Conservation (phyloP, 78 protist species). For the Dictyostelium firmibasis region DNA sequence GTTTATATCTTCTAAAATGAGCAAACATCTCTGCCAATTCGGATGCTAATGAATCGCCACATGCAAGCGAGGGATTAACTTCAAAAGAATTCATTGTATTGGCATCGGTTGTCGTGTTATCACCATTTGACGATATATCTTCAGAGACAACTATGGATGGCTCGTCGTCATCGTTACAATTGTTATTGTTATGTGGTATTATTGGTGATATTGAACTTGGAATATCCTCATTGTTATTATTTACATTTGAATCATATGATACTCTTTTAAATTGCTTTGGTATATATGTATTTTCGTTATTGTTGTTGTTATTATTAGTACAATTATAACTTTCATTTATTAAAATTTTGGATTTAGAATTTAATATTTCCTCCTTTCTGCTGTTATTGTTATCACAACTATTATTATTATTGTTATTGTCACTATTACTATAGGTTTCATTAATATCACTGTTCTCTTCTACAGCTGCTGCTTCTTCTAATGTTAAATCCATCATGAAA, state of each 20-base stretch:
- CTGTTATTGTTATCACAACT: background rate
- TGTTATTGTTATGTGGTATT: background rate
- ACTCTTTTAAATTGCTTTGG: background rate
- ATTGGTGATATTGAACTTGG: constrained; percentile 19
- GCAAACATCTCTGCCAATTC: constrained; percentile 53
- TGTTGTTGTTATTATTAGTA: background rate
- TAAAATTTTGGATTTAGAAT: constrained; percentile 9
- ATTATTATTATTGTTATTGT: background rate
- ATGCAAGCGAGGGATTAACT: background rate
- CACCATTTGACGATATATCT: background rate
- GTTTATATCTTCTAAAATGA: constrained; percentile 52
- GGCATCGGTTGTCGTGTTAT: background rate
- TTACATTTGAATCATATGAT: background rate
- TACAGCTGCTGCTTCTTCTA: background rate
- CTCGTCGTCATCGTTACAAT: background rate
- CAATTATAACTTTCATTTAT: constrained; percentile 26
- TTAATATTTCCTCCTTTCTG: background rate
- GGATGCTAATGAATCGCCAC: background rate
- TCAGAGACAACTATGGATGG: constrained; percentile 16
- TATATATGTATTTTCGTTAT: background rate
- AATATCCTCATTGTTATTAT: background rate
- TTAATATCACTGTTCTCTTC: background rate
- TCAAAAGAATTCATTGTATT: constrained; percentile 6
- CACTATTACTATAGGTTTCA: background rate
- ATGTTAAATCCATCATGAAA: constrained; percentile 15